Conservation (phyloP, 345 rosid genomes). For the Populus tremula region DNA sequence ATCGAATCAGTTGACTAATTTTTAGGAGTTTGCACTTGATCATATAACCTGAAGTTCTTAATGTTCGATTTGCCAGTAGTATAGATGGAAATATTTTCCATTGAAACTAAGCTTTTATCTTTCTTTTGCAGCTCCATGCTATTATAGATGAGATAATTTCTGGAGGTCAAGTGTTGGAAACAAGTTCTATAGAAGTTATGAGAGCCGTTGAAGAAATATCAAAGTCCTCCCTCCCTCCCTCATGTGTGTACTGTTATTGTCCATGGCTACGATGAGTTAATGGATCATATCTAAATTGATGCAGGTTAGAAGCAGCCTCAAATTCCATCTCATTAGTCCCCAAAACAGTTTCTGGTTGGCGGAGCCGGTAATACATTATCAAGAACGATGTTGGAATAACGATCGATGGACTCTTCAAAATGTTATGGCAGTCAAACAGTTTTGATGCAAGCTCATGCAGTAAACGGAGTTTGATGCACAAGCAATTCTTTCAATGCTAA, state of each 20-base stretch:
- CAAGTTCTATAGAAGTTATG: slow-evolving; percentile 74
- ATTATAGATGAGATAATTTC: slow-evolving; percentile 79
- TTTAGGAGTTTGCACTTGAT: neutral
- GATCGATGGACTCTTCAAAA: neutral
- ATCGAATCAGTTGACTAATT: neutral
- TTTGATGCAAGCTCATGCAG: neutral
- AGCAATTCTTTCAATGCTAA: neutral
- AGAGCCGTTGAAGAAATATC: slow-evolving; percentile 86
- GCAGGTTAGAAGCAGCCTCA: slow-evolving; percentile 82
- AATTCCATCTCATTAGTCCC: slow-evolving; percentile 61
- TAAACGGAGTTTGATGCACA: too few species aligned
- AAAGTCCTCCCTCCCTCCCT: slow-evolving; percentile 42
- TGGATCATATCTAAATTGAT: slow-evolving; percentile 10
- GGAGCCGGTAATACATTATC: slow-evolving; percentile 38
- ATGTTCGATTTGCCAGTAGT: neutral
- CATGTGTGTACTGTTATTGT: neutral
- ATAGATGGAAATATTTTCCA: neutral
- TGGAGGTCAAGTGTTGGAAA: slow-evolving; percentile 94
- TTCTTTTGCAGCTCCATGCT: slow-evolving; percentile 63
- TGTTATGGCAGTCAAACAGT: neutral
- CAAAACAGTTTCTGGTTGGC: slow-evolving; percentile 77
- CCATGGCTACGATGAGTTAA: neutral
- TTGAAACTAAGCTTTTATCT: neutral
- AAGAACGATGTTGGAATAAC: neutral
- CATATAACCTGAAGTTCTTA: neutral